Conservation (phyloP, 2,329 filamentous ascomycete species). For the Calycina marina region DNA sequence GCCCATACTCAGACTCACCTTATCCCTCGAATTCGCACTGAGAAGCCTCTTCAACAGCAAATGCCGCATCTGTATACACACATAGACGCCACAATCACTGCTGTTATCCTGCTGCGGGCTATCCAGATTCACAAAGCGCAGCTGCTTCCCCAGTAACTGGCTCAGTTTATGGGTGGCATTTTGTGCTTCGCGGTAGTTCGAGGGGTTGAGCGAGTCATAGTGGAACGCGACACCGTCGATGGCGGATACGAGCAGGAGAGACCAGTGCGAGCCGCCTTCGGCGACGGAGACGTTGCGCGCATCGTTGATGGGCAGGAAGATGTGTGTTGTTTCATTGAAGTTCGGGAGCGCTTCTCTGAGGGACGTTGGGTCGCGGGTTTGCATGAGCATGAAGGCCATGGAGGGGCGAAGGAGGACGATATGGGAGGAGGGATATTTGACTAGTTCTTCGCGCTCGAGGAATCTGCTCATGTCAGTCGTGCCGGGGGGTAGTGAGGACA, state of each 20-base stretch:
- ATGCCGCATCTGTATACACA: constrained; percentile 89
- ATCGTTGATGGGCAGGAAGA: constrained; percentile 94
- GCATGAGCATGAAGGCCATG: constrained; percentile 85
- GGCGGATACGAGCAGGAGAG: constrained; percentile 73
- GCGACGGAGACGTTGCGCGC: constrained; percentile 58
- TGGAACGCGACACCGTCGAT: constrained; percentile 90
- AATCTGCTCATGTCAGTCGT: constrained; percentile 47
- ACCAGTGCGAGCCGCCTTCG: constrained; percentile 94
- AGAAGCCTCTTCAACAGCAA: constrained; percentile 76
- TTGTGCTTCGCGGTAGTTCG: constrained; percentile 62
- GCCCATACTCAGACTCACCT: constrained; percentile 87
- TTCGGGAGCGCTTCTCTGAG: constrained; percentile 61
- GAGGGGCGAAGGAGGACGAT: constrained; percentile 84
- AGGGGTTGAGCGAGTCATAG: constrained; percentile 73
- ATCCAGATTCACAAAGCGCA: constrained; percentile 75
- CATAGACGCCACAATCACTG: constrained; percentile 89
- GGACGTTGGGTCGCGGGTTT: constrained; percentile 42
- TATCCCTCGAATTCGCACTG: constrained; percentile 63
- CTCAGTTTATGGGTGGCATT: constrained; percentile 55
- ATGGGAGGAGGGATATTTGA: constrained; percentile 63
- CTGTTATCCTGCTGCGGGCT: constrained; percentile 84
- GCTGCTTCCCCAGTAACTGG: constrained; percentile 46
- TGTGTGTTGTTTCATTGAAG: constrained; percentile 69
- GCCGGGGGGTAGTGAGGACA: constrained; percentile 4
- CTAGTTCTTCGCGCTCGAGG: constrained; percentile 78